phyloP scores from a whole-genome alignment of 2,329 filamentous ascomycete species.

The Cordyceps fumosorosea region DNA sequence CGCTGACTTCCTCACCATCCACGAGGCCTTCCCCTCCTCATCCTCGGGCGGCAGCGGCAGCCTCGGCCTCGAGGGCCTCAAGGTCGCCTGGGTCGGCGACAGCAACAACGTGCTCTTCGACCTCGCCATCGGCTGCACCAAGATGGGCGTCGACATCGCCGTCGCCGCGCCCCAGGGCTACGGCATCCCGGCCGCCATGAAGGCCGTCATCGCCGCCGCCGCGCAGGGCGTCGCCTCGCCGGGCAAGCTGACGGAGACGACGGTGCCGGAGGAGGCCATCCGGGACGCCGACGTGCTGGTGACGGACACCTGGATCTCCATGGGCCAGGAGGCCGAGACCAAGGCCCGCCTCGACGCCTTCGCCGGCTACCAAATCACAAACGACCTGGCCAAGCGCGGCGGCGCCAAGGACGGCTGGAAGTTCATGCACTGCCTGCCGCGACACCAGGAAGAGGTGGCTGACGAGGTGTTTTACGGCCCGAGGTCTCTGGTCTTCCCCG shows the following conservation, averaged over 20 bases:
- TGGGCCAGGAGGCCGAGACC: slow-evolving; percentile 90
- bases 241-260: slow-evolving; percentile 68
- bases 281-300: slow-evolving; percentile 83
- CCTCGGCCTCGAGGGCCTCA: slow-evolving; percentile 73
- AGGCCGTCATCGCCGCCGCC: slow-evolving; percentile 61
- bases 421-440: slow-evolving; percentile 97
- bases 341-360: slow-evolving; percentile 74
- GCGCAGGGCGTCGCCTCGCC: slow-evolving; percentile 49
- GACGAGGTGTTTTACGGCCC: slow-evolving; percentile 92
- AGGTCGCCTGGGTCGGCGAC: slow-evolving; percentile 93
- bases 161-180: slow-evolving; percentile 86
- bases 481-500: slow-evolving; percentile 81
- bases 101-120: slow-evolving; percentile 97
- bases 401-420: slow-evolving; percentile 87
- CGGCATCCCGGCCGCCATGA: slow-evolving; percentile 70
- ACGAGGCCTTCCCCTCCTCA: slow-evolving; percentile 63
- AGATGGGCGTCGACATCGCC: slow-evolving; percentile 78
- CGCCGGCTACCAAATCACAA: slow-evolving; percentile 84
- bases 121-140: slow-evolving; percentile 78
- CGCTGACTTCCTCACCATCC: slow-evolving; percentile 86
- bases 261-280: slow-evolving; percentile 75
- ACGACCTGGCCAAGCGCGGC: slow-evolving; percentile 72
- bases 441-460: slow-evolving; percentile 85
- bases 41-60: slow-evolving; percentile 27
- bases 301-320: slow-evolving; percentile 96